These are phyloP conservation scores for Dryadomyces quercivorus DNA, from an alignment of 2,329 filamentous ascomycete genomes.

Conservation along the genomic window DNA sequence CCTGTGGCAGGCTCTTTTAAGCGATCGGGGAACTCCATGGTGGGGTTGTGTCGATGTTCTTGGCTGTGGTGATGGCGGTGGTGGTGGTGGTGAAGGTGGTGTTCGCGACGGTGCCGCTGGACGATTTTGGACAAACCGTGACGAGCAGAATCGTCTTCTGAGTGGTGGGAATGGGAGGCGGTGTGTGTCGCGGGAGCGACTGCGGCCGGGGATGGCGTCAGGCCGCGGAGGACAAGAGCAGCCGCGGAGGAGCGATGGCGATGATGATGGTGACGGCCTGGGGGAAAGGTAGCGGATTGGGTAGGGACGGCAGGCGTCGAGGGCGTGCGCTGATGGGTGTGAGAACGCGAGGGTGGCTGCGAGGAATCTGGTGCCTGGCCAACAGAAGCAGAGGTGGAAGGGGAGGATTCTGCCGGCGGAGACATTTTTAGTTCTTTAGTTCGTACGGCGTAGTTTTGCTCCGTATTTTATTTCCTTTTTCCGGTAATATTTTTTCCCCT, in stretches of 20 bases:
- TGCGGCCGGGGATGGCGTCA: not conserved
- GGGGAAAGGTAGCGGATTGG: not conserved
- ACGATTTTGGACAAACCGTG: slow-evolving; percentile 20
- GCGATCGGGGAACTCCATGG: slow-evolving; percentile 40
- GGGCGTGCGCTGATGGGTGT: not conserved
- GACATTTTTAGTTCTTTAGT: not conserved
- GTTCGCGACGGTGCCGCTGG: slow-evolving; percentile 29
- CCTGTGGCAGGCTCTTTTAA: slow-evolving; percentile 26
- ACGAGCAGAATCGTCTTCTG: not conserved
- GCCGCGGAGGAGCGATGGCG: not conserved
- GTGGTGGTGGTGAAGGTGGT: slow-evolving; percentile 29
- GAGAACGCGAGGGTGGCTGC: not conserved
- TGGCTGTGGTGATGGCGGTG: slow-evolving; percentile 25
- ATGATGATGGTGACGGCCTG: not conserved
- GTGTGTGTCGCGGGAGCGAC: not conserved
- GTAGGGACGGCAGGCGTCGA: not conserved
- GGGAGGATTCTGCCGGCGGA: not conserved
- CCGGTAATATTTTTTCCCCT: not conserved
- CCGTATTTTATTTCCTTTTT: not conserved
- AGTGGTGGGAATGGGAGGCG: not conserved
- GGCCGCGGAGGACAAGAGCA: not conserved
- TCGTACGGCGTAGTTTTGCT: not conserved
- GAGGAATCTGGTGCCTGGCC: too few species aligned
- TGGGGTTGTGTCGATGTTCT: slow-evolving; percentile 20
- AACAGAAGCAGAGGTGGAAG: not conserved